Evolutionary conservation across 495 filamentous ascomycete genomes (phyloP), one percentile per base, ranked within the genome.

Genomic region (Daldinia vernicosa): DNA sequence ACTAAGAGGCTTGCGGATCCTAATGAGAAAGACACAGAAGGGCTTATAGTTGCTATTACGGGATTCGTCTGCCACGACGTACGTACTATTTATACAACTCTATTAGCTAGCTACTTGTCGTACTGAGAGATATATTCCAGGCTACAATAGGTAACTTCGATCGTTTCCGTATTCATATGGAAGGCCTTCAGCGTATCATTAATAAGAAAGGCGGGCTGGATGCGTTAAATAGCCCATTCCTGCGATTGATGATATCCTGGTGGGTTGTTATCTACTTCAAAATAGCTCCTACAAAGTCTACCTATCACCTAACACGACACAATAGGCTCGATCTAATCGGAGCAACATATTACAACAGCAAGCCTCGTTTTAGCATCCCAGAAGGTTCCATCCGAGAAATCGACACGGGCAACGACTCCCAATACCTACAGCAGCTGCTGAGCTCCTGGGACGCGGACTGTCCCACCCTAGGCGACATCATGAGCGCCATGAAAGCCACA

Each of bases 1-100:
- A 63, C 63, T 2, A 71, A 59, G 26, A 71, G 75, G 43, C 70
- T 77, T 17, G 55, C 54, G 4, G 67, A 73, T 17, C 72, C 74
- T n/a, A 55, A 27, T 4, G 56, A 70, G 40, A 69, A 40, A 24
- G 39, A 47, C 24, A 66, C 47, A 28, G 66, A 75, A 30, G 74
- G 71, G 1, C 63, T 76, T 22, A 30, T 77, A 12, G 26, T 71
- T 66, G 76, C 76, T 19, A 56, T 76, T 19, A 66, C 71, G n/a
- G 71, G 70, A 3, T 70, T 76, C 32, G 28, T 74, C 58, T 77
- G 72, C 26, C 72, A 76, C 47, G 75, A 76, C 45, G 71, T 76
- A 74, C 33, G 74, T 50, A 19, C 1, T 57, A 19, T 5, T 27
- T 3, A 47, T 45, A 43, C 14, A 1, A 30, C 14, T 26, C 22